Evolutionary conservation across 345 rosid genomes (phyloP), one percentile per base, ranked within the genome.

Genomic region (Eutrema heterophyllum): DNA sequence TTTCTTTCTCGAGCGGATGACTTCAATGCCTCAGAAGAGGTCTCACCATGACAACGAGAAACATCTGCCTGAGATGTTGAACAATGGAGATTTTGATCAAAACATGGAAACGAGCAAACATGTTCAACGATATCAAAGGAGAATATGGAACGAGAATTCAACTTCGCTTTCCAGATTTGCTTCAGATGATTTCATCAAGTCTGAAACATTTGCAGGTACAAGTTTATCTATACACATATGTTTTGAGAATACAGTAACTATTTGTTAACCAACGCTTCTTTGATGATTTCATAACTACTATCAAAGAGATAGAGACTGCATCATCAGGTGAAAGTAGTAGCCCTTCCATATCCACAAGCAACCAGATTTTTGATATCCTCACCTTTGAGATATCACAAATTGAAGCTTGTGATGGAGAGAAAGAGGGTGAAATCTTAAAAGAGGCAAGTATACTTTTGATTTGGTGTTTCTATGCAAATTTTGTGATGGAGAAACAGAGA

Each of bases 1-100:
- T 75, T 91, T 91, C 84, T 95, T 85, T 67, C 73, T 88, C 43
- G 99, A 95, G 87, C 87, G 82, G 79, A 83, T 92, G 70, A 81
- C 85, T 70, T 77, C 84, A 40, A 36, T 9, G 14, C 51, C 78
- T 35, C 75, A 15, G 44, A 78, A 80, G 38, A 84, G 73, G 50
- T 73, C 55, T 64, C 82, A 87, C 78, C 84, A 89, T 27, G 93
- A 86, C 78, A 87, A 87, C 71, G 89, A 80, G 82, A 88, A 86
- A 77, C 97, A 88, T 80, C 96, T 87, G 14, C 81, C 84, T 16
- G 96, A 86, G 75, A 83, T 85, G 89, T 78, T 94, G 67, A 78
- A 73, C 63, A 78, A 48, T 60, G 89, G 78, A 60, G 80, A 75
- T 54, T 80, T 62, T 61, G 49, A 59, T 38, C 85, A 87, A 1